Evolutionary conservation across 164 flowering plant species (phyloP).

Genomic region (Piper longum): DNA sequence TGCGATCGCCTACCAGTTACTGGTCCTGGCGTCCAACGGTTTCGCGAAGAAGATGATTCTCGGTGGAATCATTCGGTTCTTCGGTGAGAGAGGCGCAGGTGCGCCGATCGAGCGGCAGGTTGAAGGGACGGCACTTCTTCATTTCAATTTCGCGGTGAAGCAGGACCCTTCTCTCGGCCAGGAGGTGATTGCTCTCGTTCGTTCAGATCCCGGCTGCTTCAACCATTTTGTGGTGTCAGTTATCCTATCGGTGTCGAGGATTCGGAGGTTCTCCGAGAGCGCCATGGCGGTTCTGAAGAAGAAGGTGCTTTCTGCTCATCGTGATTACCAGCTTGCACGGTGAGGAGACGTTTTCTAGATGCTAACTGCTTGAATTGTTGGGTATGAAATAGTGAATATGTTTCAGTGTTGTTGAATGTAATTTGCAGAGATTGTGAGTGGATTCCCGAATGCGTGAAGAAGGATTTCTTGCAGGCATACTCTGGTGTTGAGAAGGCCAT

Average conservation of each 20-base stretch:
- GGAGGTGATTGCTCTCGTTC: slow-evolving; percentile 51
- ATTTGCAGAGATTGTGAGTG: slow-evolving; percentile 51
- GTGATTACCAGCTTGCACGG: slow-evolving; percentile 43
- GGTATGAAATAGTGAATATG: background rate
- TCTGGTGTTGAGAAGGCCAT: slow-evolving; percentile 50
- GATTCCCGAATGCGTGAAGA: slow-evolving; percentile 50
- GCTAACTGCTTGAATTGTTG: background rate
- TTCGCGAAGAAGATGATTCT: slow-evolving; percentile 58
- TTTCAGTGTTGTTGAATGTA: slow-evolving; percentile 1
- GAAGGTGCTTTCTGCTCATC: slow-evolving; percentile 38
- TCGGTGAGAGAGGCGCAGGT: slow-evolving; percentile 30
- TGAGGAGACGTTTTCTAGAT: slow-evolving; percentile 6
- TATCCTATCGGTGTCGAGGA: slow-evolving; percentile 52
- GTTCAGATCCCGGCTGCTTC: slow-evolving; percentile 35
- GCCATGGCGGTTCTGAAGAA: slow-evolving; percentile 40
- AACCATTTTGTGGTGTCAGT: slow-evolving; percentile 59
- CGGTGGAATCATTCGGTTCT: slow-evolving; percentile 57
- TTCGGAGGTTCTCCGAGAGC: slow-evolving; percentile 52
- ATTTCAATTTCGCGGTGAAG: slow-evolving; percentile 83
- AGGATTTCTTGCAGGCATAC: slow-evolving; percentile 32
- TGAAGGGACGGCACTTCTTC: slow-evolving; percentile 81
- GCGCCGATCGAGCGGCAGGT: slow-evolving; percentile 49
- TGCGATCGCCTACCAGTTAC: slow-evolving; percentile 52
- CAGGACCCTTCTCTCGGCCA: slow-evolving; percentile 76
- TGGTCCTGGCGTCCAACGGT: slow-evolving; percentile 69